phyloP scores from a whole-genome alignment of 345 rosid species.

The Cochlearia excelsa region DNA sequence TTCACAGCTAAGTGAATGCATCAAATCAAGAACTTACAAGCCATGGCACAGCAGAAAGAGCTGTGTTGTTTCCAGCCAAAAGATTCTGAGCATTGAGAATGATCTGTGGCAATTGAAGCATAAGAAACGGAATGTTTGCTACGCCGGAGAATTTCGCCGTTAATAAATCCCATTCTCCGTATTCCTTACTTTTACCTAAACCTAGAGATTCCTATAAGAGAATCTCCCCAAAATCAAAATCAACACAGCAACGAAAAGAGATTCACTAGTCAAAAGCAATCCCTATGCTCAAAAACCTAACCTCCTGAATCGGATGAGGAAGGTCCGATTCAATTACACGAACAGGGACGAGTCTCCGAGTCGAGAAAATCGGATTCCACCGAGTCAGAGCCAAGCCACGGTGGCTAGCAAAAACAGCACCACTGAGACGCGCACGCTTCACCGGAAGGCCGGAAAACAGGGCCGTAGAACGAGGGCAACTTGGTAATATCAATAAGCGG shows the following conservation, averaged over 20 bases:
- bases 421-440: conserved; percentile 21
- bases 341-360: conserved; percentile 38
- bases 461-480: conserved; percentile 4
- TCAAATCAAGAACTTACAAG: conserved; percentile 48
- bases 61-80: conserved; percentile 67
- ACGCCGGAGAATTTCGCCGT: conserved; percentile 75
- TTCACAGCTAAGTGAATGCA: too few relatives aligned
- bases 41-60: conserved; percentile 90
- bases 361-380: conserved; percentile 33
- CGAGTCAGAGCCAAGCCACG: conserved; percentile 25
- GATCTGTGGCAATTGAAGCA: conserved; percentile 89
- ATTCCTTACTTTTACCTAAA: conserved; percentile 37
- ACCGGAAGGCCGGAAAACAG: conserved; percentile 22
- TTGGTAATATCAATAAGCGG: not conserved
- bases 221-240: conserved; percentile 6
- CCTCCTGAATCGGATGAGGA: conserved; percentile 54
- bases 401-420: not conserved
- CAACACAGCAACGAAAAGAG: conserved; percentile 3
- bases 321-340: conserved; percentile 53
- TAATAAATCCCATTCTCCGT: conserved; percentile 72
- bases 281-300: conserved; percentile 18
- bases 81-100: conserved; percentile 79
- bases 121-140: conserved; percentile 69
- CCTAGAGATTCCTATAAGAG: not conserved
- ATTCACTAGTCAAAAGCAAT: not conserved